Evolutionary conservation across 805 yeast species (phyloP), one percentile per base, ranked within the genome.

Genomic region (Candida sakaeoensis): DNA sequence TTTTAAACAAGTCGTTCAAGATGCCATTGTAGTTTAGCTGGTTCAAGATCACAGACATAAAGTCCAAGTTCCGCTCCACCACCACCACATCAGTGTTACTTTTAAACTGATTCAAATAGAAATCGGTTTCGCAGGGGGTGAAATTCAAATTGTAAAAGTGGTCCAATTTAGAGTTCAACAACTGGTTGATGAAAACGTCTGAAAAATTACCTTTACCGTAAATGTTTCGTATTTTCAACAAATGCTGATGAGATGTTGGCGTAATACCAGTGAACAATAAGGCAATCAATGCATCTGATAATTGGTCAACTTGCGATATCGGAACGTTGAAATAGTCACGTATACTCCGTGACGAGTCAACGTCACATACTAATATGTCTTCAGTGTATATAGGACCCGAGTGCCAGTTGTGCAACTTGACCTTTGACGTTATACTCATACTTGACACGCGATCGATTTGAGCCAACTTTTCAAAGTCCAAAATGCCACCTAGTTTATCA

Each of bases 21-120:
- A 93, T 65, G 0, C 98, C 99, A 13, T 76, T 68, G 56, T 90
- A 91, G 2, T 88, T 85, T 50, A 90, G 61, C 51, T 90, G 97
- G 18, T 80, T 77, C 40, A 88, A 61, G 8, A 87, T 52, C 1
- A 88, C 82, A 1, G 95, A 78, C 4, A 85, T 58, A 31, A 77
- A 72, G 60, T 91, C 99, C 21, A 82, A 57, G 39, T 81, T 77
- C 35, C 99, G 67, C 54, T 91, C 98, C 15, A 91, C 53, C 1
- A 90, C 81, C 5, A 91, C 70, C 21, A 90, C 61, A 53, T 91
- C 95, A 37, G 80, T 74, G 43, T 80, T 81, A 33, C 74, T 63
- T 8, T 66, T 66, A 25, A 67, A 60, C 40, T 58, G 61, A 10
- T 52, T 43, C 14, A 44, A 37, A 43, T 63, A 67, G 36, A 65